Conservation (phyloP, 768 basidiomycete genomes). For the Tricholoma bakamatsutake region DNA sequence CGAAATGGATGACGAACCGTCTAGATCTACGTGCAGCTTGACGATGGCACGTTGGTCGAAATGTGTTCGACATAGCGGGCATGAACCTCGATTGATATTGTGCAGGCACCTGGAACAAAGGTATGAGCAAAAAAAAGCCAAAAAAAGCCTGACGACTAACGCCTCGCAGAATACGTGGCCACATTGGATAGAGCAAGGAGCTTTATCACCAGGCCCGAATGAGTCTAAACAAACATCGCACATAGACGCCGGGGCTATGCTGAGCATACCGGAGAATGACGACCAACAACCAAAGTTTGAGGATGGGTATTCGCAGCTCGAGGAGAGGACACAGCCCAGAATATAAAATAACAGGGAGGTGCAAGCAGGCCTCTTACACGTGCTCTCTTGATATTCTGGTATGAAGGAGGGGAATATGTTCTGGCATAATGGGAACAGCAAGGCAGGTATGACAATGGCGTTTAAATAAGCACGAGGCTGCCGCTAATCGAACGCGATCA, state of each 20-base stretch:
- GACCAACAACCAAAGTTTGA: slow-evolving; percentile 8
- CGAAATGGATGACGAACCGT: slow-evolving; percentile 19
- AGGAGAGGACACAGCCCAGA: background rate
- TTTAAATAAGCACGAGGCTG: slow-evolving; percentile 43
- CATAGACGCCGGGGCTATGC: slow-evolving; percentile 54
- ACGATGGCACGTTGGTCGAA: slow-evolving; percentile 43
- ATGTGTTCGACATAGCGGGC: slow-evolving; percentile 58
- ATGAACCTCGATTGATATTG: slow-evolving; percentile 19
- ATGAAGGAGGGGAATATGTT: slow-evolving; percentile 28
- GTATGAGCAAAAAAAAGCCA: slow-evolving; percentile 1
- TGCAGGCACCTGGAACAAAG: slow-evolving; percentile 5
- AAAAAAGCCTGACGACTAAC: slow-evolving; percentile 22
- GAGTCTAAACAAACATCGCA: slow-evolving; percentile 76
- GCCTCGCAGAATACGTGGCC: slow-evolving; percentile 66
- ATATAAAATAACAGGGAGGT: slow-evolving; percentile 9
- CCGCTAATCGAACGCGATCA: slow-evolving; percentile 27
- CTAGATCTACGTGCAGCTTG: slow-evolving; percentile 57
- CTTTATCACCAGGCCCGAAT: slow-evolving; percentile 46
- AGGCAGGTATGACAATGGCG: slow-evolving; percentile 19
- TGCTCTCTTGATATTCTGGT: slow-evolving; percentile 9
- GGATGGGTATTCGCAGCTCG: slow-evolving; percentile 6
- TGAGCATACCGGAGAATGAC: slow-evolving; percentile 48
- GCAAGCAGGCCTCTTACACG: slow-evolving; percentile 11
- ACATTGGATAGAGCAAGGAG: slow-evolving; percentile 61
- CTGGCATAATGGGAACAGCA: slow-evolving; percentile 30